Evolutionary conservation across 2,329 filamentous ascomycete species (phyloP).

Genomic region (Ophiostoma montium): DNA sequence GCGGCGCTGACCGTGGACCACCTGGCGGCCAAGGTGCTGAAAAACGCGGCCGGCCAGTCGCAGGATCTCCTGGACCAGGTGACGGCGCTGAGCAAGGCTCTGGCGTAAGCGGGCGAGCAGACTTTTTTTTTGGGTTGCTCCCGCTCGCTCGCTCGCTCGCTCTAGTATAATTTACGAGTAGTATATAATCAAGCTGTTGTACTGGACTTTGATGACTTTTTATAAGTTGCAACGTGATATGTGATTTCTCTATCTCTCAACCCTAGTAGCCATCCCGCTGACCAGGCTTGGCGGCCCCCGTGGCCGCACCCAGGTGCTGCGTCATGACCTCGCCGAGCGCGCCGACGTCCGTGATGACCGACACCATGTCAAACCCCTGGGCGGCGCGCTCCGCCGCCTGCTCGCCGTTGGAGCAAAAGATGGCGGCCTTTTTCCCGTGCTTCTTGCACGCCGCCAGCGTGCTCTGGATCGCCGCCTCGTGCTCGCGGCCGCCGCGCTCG

Average conservation of each 20-base stretch:
- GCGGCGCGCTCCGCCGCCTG: conserved; percentile 21
- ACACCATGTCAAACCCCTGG: conserved; percentile 27
- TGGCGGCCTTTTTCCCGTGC: conserved; percentile 25
- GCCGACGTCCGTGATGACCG: conserved; percentile 23
- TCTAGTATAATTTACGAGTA: background rate
- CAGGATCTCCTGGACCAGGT: conserved; percentile 38
- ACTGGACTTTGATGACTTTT: too few species aligned
- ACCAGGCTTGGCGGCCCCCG: conserved; percentile 11
- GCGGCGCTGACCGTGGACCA: conserved; percentile 41
- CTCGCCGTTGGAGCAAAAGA: conserved; percentile 25
- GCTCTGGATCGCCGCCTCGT: conserved; percentile 25
- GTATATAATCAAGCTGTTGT: background rate
- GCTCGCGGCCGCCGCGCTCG: conserved; percentile 19
- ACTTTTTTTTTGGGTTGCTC: too few species aligned
- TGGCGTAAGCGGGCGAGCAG: conserved; percentile 6
- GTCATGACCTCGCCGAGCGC: conserved; percentile 21
- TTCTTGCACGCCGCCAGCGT: conserved; percentile 21
- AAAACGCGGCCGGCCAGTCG: conserved; percentile 36
- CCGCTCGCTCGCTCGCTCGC: too few species aligned
- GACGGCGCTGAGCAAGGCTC: conserved; percentile 21
- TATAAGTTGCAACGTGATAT: background rate
- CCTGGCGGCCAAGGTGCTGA: conserved; percentile 40
- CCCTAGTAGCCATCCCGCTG: background rate
- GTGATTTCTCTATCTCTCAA: too few species aligned
- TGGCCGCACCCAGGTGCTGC: conserved; percentile 19